Conservation (phyloP, 129 eudicot genomes). For the Centella asiatica region DNA sequence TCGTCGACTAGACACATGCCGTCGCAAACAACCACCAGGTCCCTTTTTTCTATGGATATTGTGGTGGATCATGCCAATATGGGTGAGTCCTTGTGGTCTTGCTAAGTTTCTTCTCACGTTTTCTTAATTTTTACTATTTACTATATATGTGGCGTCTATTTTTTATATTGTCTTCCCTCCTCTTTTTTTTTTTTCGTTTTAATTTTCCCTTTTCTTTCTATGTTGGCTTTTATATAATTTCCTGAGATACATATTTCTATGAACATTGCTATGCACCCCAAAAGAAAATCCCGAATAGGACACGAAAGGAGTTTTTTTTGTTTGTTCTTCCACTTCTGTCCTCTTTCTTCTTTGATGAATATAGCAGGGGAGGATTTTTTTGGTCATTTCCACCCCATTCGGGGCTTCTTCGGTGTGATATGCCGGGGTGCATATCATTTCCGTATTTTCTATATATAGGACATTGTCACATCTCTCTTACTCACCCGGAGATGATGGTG, state of each 20-base stretch:
- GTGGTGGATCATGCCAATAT: slow-evolving; percentile 52
- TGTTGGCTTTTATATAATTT: too few relatives aligned
- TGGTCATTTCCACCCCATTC: slow-evolving; percentile 12
- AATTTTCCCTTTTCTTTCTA: too few relatives aligned
- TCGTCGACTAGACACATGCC: slow-evolving; percentile 42
- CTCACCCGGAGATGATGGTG: slow-evolving; percentile 36
- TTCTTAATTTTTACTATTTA: slow-evolving; percentile 19
- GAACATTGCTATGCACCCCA: too few relatives aligned
- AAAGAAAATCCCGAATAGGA: too few relatives aligned
- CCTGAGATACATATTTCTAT: too few relatives aligned
- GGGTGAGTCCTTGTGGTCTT: slow-evolving; percentile 82
- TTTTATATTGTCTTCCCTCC: slow-evolving; percentile 32
- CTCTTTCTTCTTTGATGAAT: too few relatives aligned
- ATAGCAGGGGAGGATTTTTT: too few relatives aligned
- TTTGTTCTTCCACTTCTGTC: too few relatives aligned
- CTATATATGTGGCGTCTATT: too few relatives aligned
- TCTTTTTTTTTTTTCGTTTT: too few relatives aligned
- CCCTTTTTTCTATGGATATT: slow-evolving; percentile 85
- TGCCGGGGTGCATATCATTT: slow-evolving; percentile 8
- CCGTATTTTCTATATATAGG: slow-evolving; percentile 21
- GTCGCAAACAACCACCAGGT: slow-evolving; percentile 45
- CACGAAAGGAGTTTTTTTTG: too few relatives aligned
- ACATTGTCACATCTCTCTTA: slow-evolving; percentile 57
- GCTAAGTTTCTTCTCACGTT: slow-evolving; percentile 20
- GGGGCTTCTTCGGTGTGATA: not conserved